Base-by-base conservation (phyloP, 805 yeast species). In the Metschnikowia orientalis region DNA sequence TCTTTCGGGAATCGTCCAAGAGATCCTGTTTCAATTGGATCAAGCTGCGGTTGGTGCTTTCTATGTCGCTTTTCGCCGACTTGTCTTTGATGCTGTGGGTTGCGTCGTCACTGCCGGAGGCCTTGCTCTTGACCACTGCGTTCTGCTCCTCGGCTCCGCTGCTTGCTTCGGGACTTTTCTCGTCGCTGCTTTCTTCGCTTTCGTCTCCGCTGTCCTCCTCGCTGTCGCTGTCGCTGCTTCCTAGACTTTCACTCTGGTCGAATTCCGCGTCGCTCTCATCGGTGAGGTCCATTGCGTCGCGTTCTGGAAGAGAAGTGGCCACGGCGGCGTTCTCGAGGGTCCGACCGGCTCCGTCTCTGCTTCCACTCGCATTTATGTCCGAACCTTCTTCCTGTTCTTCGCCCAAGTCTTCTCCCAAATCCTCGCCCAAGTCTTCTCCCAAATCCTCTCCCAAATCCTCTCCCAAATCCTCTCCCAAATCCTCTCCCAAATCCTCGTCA, bases 391-490 rank as follows among this genome's bases (percentile, higher is more conserved):
- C n/a, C n/a, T n/a, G n/a, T n/a, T n/a, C n/a, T n/a, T n/a, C 43
- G 31, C 36, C 28, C n/a, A 30, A 28, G 25, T 46, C 42, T 19
- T 45, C 53, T 6, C 58, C 53, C 15, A 27, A 33, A 14, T 34
- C 37, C 21, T 42, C 47, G 11, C 35, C 48, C 18, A 37, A 30
- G 16, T 66, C 69, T 42, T 59, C 65, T 19, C 56, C 63, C 6
- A 44, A 21, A 16, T 55, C 60, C 33, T 53, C 54, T 11, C 6
- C 22, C 8, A 6, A 17, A 9, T 11, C 21, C 8, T 18, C 26
- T 10, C 12, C 14, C 25, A 5, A 18, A 18, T 20, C 31, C n/a
- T 8, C 24, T 9, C 9, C 18, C 6, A 5, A 20, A 20, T 39
- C 38, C 8, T 40, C 45, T 20, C 28, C 30, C 34, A 9, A 22